Evolutionary conservation across 257 asterid genomes (phyloP), one percentile per base, ranked within the genome.

Genomic region (Scutellaria barbata): DNA sequence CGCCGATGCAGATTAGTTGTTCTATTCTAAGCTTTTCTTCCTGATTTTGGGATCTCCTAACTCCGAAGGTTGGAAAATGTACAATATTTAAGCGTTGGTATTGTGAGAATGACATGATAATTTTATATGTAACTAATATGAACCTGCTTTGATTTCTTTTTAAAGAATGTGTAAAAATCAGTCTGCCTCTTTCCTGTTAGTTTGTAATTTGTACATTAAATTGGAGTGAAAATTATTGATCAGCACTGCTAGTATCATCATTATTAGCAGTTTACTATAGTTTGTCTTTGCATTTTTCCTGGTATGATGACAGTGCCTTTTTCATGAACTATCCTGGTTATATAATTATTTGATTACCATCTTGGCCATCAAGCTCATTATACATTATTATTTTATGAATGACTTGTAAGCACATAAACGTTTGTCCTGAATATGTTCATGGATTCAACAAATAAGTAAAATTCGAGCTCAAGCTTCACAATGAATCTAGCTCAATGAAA

Each of bases 1-100:
- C 9, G 96, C 92, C 3, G 98, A 92, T 78, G 92, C 88, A n/a
- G 96, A 92, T 76, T 89, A 72, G 81, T 30, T 30, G 66, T 18
- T 59, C 37, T 53, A 18, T 52, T 54, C 22, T 66, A 20, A 73
- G 46, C 50, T 64, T 60, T 6, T 51, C 4, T 42, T 45, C 47
- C 46, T 37, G 63, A 72, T 39, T 79, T 68, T 7, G 76, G 67
- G 73, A 64, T 75, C 45, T 71, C 69, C 39, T 35, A 52, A 57
- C 45, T 71, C 69, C 39, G 22, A 52, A 57, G 69, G 79, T 60
- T 70, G 73, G 74, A 35, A 53, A 22, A 6, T 87, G 84, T 80
- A 81, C 17, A 68, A 76, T 76, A 72, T 41, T 66, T 35, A 41
- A 68, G 40, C 68, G 55, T 48, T 68, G 50, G 51, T 54, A 59